Conservation (phyloP, 2,329 filamentous ascomycete species). For the Hortaea werneckii region DNA sequence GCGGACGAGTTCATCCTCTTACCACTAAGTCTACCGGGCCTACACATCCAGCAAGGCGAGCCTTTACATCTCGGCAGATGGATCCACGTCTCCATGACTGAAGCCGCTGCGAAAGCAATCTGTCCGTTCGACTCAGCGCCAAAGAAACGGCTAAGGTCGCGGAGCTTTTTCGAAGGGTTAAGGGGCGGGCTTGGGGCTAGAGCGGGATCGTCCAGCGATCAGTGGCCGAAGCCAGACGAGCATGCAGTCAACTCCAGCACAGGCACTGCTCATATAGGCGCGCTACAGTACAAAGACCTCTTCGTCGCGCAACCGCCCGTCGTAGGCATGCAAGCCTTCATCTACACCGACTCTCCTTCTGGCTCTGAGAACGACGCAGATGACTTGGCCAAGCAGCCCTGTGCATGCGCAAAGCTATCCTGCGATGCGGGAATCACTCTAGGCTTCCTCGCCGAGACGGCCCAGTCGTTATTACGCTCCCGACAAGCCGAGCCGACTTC, state of each 20-base stretch:
- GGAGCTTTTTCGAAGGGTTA: conserved; percentile 13
- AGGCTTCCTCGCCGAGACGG: conserved; percentile 19
- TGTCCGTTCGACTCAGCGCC: conserved; percentile 2
- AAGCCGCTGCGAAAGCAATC: conserved; percentile 11
- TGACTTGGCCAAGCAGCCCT: background rate
- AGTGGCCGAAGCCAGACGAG: conserved; percentile 7
- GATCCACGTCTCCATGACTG: conserved; percentile 14
- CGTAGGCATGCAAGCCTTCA: conserved; percentile 16
- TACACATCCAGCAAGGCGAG: conserved; percentile 13
- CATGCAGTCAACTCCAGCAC: background rate
- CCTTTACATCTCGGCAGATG: conserved; percentile 15
- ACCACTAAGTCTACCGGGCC: conserved; percentile 12
- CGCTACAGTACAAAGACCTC: conserved; percentile 10
- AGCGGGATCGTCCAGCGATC: conserved; percentile 1
- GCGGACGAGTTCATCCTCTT: conserved; percentile 14
- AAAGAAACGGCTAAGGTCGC: conserved; percentile 4
- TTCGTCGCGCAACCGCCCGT: conserved; percentile 17
- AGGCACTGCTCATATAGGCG: too few species aligned
- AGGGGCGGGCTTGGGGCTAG: conserved; percentile 9
- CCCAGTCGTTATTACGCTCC: conserved; percentile 9
- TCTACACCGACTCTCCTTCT: conserved; percentile 1
- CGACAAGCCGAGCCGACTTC: too few species aligned
- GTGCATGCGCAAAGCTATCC: conserved; percentile 13
- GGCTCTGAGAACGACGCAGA: too few species aligned
- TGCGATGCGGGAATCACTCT: conserved; percentile 21